A percentile compares a stretch with the other conserved stretches of the same genome.
These are phyloP conservation scores for Amphirosellinia nigrospora DNA, from an alignment of 495 filamentous ascomycete species.

Conservation along the genomic window DNA sequence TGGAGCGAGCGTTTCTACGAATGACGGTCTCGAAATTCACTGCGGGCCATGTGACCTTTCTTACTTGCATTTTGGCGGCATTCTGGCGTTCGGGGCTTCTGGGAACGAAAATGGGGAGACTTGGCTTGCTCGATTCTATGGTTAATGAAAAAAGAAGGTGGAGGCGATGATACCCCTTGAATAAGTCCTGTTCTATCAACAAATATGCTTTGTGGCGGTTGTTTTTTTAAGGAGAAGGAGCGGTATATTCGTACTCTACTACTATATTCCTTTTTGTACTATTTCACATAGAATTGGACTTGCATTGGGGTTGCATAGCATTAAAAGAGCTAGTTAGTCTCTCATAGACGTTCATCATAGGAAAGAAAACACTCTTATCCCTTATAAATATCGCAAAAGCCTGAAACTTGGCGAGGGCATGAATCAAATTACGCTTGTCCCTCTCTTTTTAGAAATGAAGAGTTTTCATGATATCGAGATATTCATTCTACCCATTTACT, in stretches of 20 bases:
- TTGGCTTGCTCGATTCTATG: constrained; percentile 19
- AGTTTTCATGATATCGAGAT: not conserved
- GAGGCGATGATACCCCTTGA: constrained; percentile 22
- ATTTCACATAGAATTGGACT: constrained; percentile 22
- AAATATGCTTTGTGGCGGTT: not conserved
- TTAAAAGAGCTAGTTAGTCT: constrained; percentile 10
- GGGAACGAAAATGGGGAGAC: constrained; percentile 12
- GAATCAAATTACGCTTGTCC: not conserved
- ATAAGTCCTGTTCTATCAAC: constrained; percentile 10
- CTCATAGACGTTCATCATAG: constrained; percentile 13
- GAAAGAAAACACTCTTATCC: not conserved
- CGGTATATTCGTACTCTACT: not conserved
- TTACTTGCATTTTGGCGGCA: not conserved
- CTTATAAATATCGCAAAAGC: not conserved
- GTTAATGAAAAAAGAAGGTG: not conserved
- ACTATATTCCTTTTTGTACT: constrained; percentile 6
- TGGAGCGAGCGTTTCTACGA: constrained; percentile 42
- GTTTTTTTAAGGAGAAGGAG: not conserved
- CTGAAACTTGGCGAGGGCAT: not conserved
- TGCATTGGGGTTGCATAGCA: constrained; percentile 9
- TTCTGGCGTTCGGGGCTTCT: constrained; percentile 21
- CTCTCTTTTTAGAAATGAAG: not conserved
- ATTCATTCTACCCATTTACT: not conserved
- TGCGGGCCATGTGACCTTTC: not conserved
- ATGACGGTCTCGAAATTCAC: constrained; percentile 18